Conservation (phyloP, 805 yeast species). For the Saturnispora galanensis region DNA sequence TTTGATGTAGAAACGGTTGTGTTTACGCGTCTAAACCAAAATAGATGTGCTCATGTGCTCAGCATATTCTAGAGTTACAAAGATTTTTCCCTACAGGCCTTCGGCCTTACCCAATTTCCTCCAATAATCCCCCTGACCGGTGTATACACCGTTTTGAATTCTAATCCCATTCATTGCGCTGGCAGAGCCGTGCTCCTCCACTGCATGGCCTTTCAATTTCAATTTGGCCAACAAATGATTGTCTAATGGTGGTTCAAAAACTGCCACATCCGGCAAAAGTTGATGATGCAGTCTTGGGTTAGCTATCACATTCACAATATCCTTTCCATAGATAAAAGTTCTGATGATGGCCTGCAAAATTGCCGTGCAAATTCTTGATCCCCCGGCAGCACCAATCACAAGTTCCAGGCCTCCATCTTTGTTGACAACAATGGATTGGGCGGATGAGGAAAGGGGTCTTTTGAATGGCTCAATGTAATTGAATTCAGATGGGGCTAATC, state of each 20-base stretch:
- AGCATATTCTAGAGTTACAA: not conserved
- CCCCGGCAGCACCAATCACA: constrained; percentile 90
- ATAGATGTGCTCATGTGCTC: not conserved
- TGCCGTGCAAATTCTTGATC: constrained; percentile 75
- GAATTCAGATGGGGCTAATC: constrained; percentile 68
- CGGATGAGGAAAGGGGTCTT: constrained; percentile 76
- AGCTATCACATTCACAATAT: constrained; percentile 59
- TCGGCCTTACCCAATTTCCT: constrained; percentile 70
- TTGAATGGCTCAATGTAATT: constrained; percentile 68
- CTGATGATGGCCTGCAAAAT: constrained; percentile 74
- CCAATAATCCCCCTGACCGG: constrained; percentile 88
- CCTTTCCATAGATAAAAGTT: constrained; percentile 44
- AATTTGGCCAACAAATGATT: constrained; percentile 30
- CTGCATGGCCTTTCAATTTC: constrained; percentile 39
- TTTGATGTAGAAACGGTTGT: too few relatives aligned
- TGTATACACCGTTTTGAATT: constrained; percentile 31
- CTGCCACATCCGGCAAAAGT: constrained; percentile 59
- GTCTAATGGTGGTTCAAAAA: constrained; percentile 48
- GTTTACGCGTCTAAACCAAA: not conserved
- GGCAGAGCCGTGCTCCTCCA: constrained; percentile 33
- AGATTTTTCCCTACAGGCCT: constrained; percentile 37
- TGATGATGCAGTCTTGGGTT: constrained; percentile 88
- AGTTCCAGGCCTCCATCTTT: constrained; percentile 43
- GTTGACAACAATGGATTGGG: constrained; percentile 60
- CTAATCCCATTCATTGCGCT: constrained; percentile 52